Evolutionary conservation across 805 yeast genomes (phyloP).

Genomic region (Wickerhamiella hasegawae): DNA sequence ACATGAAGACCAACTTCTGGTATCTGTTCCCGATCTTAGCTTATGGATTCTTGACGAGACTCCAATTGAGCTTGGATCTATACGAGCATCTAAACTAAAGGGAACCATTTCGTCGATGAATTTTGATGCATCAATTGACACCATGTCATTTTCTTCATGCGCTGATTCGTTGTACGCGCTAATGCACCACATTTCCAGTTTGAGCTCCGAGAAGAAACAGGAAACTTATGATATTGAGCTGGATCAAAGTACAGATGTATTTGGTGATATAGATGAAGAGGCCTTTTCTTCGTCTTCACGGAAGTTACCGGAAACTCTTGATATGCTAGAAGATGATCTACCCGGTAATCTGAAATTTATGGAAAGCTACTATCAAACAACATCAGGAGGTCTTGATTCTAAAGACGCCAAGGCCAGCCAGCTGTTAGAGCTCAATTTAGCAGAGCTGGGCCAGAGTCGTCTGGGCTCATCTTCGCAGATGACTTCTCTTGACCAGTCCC

Average conservation of each 20-base stretch:
- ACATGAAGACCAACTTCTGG: no score
- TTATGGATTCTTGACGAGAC: no score
- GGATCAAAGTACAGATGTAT: constrained; percentile 25
- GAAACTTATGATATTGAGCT: constrained; percentile 15
- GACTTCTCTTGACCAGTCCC: not conserved
- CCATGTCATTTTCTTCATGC: constrained; percentile 28
- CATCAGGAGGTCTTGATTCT: not conserved
- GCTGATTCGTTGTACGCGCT: constrained; percentile 75
- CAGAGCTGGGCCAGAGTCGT: not conserved
- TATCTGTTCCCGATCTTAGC: no score
- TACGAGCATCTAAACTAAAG: no score
- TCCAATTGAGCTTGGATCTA: no score
- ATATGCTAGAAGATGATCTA: constrained; percentile 13
- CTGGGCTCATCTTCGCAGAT: not conserved
- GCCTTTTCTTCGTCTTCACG: constrained; percentile 15
- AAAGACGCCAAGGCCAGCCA: constrained; percentile 1
- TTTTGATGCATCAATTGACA: constrained; percentile 4
- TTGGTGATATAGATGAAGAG: constrained; percentile 27
- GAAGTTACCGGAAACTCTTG: constrained; percentile 7
- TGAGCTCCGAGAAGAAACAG: no score
- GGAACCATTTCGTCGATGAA: not conserved
- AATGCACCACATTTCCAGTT: constrained; percentile 44
- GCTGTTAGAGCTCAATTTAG: not conserved
- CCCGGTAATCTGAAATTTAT: constrained; percentile 17
- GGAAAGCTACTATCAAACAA: constrained; percentile 18